Percentiles rank a stretch among this genome's conserved stretches.
phyloP scores from a whole-genome alignment of 768 basidiomycete genomes.

The Terana coerulea region DNA sequence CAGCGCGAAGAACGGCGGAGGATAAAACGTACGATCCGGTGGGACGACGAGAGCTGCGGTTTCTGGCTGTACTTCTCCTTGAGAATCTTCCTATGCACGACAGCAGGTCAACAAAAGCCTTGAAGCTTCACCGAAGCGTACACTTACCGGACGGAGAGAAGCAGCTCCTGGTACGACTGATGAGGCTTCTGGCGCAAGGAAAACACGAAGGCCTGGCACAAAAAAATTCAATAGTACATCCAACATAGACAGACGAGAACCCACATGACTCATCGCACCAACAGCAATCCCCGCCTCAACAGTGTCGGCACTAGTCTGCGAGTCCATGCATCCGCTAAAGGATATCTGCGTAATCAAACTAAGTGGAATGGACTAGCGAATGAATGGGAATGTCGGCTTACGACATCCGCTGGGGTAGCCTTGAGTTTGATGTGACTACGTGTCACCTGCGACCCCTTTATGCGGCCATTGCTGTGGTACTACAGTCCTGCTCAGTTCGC shows the following conservation, averaged over 20 bases:
- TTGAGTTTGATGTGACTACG: slow-evolving; percentile 29
- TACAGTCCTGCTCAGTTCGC: not conserved
- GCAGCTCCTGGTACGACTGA: slow-evolving; percentile 58
- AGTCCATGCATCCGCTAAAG: slow-evolving; percentile 81
- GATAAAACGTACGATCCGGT: slow-evolving; percentile 48
- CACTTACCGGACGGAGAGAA: slow-evolving; percentile 47
- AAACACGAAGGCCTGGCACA: slow-evolving; percentile 50
- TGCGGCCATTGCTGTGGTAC: slow-evolving; percentile 29
- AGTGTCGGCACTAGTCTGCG: slow-evolving; percentile 80
- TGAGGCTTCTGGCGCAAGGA: slow-evolving; percentile 53
- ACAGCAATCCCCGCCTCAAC: slow-evolving; percentile 61
- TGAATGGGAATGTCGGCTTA: slow-evolving; percentile 31
- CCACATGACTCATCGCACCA: slow-evolving; percentile 77
- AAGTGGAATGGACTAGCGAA: not conserved
- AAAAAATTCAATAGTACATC: not conserved
- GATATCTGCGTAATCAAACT: slow-evolving; percentile 50
- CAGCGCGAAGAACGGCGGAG: not conserved
- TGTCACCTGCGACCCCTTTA: slow-evolving; percentile 22
- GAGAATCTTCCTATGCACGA: slow-evolving; percentile 42
- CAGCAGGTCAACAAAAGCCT: not conserved
- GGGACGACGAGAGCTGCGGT: slow-evolving; percentile 71
- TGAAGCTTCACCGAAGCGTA: not conserved
- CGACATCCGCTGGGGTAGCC: slow-evolving; percentile 83
- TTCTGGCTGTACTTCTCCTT: slow-evolving; percentile 62
- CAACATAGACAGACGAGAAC: slow-evolving; percentile 21